Base-by-base conservation (phyloP, 73 alveolate genomes). In the Paramecium pentaurelia region DNA sequence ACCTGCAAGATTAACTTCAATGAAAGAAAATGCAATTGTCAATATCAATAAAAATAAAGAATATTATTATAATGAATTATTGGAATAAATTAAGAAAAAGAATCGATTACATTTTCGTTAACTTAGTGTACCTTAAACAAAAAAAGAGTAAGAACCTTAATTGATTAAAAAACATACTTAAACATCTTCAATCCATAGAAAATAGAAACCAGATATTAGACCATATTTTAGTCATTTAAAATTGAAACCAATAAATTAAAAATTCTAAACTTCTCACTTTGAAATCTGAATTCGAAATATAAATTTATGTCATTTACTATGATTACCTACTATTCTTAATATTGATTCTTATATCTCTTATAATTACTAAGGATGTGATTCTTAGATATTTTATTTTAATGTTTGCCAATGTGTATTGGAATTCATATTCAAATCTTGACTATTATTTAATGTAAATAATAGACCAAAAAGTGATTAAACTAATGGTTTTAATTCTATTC, bases 261-360 rank as follows among this genome's bases (percentile, higher is more conserved):
- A 51, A 51, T 51, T 51, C 28, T 60, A 60, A 64, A 64, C 84
- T 25, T 64, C 84, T 64, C 42, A 28, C 47, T 64, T 64, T 64
- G 84, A 64, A 28, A 64, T 64, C 84, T 64, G 84, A 64, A 64
- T 8, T 28, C 51, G 47, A 32, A 34, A 64, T 64, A 64, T 64
- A 64, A 64, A 64, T 64, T 32, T 64, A 32, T 64, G 47, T 73
- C 87, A 73, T 73, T 73, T 73, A 73, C 36, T 73, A 20, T 73
- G 37, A 73, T 73, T 73, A 22, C 87, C 87, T 22, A 73, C 60
- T 14, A 73, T 73, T 73, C 87, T 73, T 36, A 37, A 10, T 34
- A 73, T 40, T 30, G 58, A 37, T 73, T 73, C 87, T n/a, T 73
- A 44, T 73, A 73, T 73, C 10, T 73, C 60, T 40, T 73, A 16